phyloP scores from a whole-genome alignment of 2,329 filamentous ascomycete species.

The Aspergillus amoenus region DNA sequence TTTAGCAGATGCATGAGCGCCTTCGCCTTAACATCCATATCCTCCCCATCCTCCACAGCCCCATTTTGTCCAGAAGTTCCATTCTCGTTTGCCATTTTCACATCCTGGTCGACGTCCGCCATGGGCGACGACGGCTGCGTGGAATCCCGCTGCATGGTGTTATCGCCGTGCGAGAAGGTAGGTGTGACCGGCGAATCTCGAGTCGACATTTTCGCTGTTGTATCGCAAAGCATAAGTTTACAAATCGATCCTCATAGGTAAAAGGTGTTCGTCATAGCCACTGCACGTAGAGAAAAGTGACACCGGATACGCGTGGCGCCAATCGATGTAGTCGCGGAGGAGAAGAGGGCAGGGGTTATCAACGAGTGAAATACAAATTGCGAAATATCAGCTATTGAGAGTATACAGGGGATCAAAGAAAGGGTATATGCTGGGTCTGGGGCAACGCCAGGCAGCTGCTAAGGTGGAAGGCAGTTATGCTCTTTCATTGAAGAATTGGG shows the following conservation, averaged over 20 bases:
- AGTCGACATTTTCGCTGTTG: constrained; percentile 24
- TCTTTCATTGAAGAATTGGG: not conserved
- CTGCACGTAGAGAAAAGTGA: not conserved
- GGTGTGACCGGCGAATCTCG: constrained; percentile 27
- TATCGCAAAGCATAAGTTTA: not conserved
- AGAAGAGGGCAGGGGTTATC: not conserved
- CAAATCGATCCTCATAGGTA: not conserved
- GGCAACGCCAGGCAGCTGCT: constrained; percentile 1
- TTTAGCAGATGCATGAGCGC: constrained; percentile 47
- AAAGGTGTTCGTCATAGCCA: not conserved
- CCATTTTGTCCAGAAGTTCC: constrained; percentile 15
- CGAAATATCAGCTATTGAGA: not conserved
- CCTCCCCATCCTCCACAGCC: constrained; percentile 31
- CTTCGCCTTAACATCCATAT: constrained; percentile 45
- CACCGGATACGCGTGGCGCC: not conserved
- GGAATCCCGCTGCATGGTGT: constrained; percentile 26
- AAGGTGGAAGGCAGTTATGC: not conserved
- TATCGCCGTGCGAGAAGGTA: constrained; percentile 26
- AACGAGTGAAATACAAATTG: not conserved
- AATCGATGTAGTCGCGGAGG: not conserved
- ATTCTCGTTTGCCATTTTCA: constrained; percentile 5
- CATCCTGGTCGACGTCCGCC: constrained; percentile 12
- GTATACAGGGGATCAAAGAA: not conserved
- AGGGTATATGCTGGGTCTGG: not conserved
- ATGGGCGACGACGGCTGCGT: constrained; percentile 32